Conservation (phyloP, 1,284 basidiomycete species). For the Apiotrichum domesticum region DNA sequence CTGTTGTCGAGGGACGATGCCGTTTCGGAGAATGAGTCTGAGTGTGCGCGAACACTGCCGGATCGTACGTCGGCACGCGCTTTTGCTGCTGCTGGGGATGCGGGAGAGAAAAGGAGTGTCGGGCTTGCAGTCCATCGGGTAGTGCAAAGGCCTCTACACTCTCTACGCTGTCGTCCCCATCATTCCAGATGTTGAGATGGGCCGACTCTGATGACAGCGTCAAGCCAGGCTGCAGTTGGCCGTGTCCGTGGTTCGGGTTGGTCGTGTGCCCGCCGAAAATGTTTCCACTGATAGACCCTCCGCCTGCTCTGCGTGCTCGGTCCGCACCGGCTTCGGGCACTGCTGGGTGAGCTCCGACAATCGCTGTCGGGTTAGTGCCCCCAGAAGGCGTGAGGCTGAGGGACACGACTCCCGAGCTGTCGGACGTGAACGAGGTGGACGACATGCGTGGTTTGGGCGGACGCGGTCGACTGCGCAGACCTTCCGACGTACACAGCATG, state of each 20-base stretch:
- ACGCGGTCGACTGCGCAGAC: constrained; percentile 1
- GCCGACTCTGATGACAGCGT: constrained; percentile 6
- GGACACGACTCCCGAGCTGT: constrained; percentile 21
- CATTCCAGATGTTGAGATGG: constrained; percentile 5
- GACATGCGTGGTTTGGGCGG: constrained; percentile 10
- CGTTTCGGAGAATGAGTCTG: constrained; percentile 9
- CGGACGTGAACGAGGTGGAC: constrained; percentile 11
- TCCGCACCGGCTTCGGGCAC: not conserved
- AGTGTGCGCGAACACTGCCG: constrained; percentile 4
- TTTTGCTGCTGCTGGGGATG: constrained; percentile 15
- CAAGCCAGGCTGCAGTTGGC: constrained; percentile 10
- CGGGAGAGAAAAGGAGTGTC: constrained; percentile 14
- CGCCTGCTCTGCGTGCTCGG: not conserved
- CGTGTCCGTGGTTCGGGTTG: not conserved
- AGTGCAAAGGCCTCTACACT: constrained; percentile 25
- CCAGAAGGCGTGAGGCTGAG: constrained; percentile 6
- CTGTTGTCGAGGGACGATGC: not conserved
- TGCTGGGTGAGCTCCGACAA: not conserved
- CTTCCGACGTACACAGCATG: constrained; percentile 25
- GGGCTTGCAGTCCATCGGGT: constrained; percentile 12
- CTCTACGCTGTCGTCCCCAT: constrained; percentile 14
- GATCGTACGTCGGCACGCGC: constrained; percentile 13
- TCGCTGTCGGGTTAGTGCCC: constrained; percentile 1
- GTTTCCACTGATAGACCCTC: not conserved
- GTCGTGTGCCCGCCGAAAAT: not conserved